Evolutionary conservation across 176 grass and related monocot genomes (phyloP).

Genomic region (Urochloa ruziziensis): DNA sequence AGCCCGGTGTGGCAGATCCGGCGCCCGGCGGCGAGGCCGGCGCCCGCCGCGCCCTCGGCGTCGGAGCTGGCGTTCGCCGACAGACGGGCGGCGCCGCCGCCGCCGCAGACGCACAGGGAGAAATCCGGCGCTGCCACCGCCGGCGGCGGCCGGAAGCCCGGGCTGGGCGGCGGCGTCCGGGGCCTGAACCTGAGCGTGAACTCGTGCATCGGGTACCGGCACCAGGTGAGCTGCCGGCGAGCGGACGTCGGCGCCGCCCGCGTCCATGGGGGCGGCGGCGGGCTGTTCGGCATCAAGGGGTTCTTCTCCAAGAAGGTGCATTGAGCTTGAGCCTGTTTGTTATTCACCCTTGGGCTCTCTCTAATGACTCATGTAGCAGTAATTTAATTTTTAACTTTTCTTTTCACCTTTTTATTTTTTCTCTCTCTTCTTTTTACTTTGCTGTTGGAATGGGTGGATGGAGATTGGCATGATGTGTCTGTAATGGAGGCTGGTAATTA

Average conservation of each 20-base stretch:
- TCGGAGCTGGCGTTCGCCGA: conserved; percentile 1
- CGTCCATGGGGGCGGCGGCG: neutral
- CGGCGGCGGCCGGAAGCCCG: conserved; percentile 3
- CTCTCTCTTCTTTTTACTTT: neutral
- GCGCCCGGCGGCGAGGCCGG: conserved; percentile 4
- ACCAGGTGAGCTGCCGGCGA: conserved; percentile 57
- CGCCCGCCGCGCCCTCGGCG: neutral
- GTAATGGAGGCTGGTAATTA: neutral
- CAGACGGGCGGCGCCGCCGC: neutral
- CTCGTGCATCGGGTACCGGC: conserved; percentile 72
- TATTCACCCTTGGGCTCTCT: neutral
- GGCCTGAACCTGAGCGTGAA: conserved; percentile 74
- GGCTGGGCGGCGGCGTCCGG: conserved; percentile 19
- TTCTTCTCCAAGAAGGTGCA: conserved; percentile 89
- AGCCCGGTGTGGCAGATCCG: conserved; percentile 82
- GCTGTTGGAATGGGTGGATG: neutral
- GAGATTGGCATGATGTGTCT: neutral
- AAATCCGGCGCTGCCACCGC: neutral
- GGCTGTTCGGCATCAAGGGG: conserved; percentile 57
- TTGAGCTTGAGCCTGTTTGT: neutral
- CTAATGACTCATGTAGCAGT: conserved; percentile 14
- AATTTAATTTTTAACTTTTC: neutral
- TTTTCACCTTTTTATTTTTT: neutral
- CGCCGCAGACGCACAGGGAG: conserved; percentile 5
- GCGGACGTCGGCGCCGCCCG: conserved; percentile 32